Conservation (phyloP, 2,329 filamentous ascomycete genomes). For the Trichophyton simii region DNA sequence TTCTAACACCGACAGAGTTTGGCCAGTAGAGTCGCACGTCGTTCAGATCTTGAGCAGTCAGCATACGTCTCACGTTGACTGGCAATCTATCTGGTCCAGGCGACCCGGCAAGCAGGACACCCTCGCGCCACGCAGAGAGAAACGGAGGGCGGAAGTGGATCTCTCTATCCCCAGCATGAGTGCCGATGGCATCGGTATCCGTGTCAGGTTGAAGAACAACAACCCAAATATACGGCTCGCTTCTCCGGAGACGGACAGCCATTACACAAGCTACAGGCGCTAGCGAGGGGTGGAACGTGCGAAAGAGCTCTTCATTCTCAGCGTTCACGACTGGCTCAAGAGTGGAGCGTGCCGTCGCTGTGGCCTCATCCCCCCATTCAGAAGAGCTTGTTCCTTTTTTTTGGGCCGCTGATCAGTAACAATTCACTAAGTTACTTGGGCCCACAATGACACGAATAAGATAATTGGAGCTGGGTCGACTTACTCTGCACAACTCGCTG, state of each 20-base stretch:
- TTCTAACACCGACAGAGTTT: neutral
- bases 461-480: constrained; percentile 51
- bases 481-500: neutral
- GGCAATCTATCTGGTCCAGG: neutral
- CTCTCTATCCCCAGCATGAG: constrained; percentile 2
- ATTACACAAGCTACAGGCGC: neutral
- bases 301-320: neutral
- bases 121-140: neutral
- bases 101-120: neutral
- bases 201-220: neutral
- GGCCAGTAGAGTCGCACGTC: neutral
- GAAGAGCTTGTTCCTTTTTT: neutral
- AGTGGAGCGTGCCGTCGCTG: neutral
- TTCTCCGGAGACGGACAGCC: neutral
- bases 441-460: too few relatives aligned
- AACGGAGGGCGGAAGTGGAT: neutral
- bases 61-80: neutral
- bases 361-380: neutral
- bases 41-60: neutral
- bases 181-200: neutral
- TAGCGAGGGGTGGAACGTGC: neutral
- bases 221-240: neutral
- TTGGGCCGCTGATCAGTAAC: neutral
- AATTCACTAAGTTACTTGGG: neutral
- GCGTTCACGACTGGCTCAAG: constrained; percentile 2